A percentile compares a stretch with the other conserved stretches of the same genome.
Evolutionary conservation across 140 eudicot species (phyloP).

Genomic region (Bidens hawaiensis): DNA sequence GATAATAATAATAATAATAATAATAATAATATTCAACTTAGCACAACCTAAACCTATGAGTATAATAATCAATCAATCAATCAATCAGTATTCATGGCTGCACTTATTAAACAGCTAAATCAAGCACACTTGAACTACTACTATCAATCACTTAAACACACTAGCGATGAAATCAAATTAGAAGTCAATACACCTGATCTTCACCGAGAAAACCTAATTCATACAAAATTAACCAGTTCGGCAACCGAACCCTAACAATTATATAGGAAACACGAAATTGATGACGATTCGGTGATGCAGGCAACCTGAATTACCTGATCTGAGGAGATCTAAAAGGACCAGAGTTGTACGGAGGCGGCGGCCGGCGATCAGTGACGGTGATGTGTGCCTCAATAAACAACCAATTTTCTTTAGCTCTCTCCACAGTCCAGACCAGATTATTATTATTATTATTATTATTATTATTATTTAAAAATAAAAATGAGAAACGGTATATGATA

Average conservation of each 20-base stretch:
- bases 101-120: background rate
- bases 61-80: no score
- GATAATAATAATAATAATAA: no score
- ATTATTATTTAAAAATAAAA: no score
- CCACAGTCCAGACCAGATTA: background rate
- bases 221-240: background rate
- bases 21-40: conserved; percentile 12
- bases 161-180: conserved; percentile 10
- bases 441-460: no score
- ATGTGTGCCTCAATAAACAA: conserved; percentile 16
- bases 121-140: conserved; percentile 8
- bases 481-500: no score
- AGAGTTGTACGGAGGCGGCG: conserved; percentile 6
- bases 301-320: conserved; percentile 25
- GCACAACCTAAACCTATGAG: background rate
- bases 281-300: conserved; percentile 12
- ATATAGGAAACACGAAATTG: conserved; percentile 23
- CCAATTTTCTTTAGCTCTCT: background rate
- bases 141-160: conserved; percentile 15
- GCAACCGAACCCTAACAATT: conserved; percentile 7
- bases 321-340: conserved; percentile 21
- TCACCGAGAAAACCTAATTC: conserved; percentile 4
- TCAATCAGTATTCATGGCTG: background rate
- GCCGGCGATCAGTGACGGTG: conserved; percentile 11
- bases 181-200: conserved; percentile 23